Conservation (phyloP, 805 yeast species). For the Clavispora fructus region DNA sequence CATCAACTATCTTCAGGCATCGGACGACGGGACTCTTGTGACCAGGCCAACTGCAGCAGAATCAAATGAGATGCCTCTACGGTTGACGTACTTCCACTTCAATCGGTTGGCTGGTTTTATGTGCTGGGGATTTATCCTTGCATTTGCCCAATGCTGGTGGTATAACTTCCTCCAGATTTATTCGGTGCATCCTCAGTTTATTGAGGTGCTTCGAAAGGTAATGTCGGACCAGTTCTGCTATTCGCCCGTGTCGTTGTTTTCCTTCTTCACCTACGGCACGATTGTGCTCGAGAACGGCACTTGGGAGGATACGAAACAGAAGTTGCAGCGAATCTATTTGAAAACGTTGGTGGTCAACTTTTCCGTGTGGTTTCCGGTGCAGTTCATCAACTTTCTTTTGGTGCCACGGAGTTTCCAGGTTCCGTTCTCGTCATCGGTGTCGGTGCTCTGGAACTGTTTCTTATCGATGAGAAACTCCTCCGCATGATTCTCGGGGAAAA, state of each 20-base stretch:
- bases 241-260: constrained; percentile 78
- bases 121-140: constrained; percentile 80
- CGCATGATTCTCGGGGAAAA: background rate
- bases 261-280: constrained; percentile 81
- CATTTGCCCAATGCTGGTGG: constrained; percentile 87
- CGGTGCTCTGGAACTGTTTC: constrained; percentile 93
- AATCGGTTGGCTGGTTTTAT: constrained; percentile 72
- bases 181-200: constrained; percentile 74
- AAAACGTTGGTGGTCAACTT: constrained; percentile 64
- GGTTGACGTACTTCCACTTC: constrained; percentile 51
- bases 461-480: constrained; percentile 66
- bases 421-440: constrained; percentile 81
- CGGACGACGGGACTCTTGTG: constrained; percentile 11
- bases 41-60: background rate
- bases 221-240: constrained; percentile 85
- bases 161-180: constrained; percentile 78
- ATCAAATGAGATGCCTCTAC: constrained; percentile 4
- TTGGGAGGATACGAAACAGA: constrained; percentile 54
- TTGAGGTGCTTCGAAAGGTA: constrained; percentile 81
- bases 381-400: constrained; percentile 64
- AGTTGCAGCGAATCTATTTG: constrained; percentile 61
- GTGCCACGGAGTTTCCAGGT: constrained; percentile 76
- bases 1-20: constrained; percentile 30
- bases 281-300: constrained; percentile 74
- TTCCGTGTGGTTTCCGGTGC: constrained; percentile 80